Percentiles rank a stretch among this genome's conserved stretches.
Evolutionary conservation across 2,329 filamentous ascomycete genomes (phyloP).

Genomic region (Hymenoscyphus fraxineus): DNA sequence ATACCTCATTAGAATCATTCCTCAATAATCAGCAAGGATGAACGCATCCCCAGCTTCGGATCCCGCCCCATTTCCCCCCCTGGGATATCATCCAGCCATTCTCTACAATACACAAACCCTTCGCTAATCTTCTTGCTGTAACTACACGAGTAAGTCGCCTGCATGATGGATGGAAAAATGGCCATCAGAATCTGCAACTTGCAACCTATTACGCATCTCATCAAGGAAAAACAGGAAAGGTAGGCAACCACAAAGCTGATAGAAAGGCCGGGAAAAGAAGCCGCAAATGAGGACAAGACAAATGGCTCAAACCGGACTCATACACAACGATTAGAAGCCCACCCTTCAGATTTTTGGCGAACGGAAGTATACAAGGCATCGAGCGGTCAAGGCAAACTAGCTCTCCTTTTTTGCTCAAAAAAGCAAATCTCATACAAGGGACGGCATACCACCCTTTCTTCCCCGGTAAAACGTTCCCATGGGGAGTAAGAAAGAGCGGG

Average conservation of each 20-base stretch:
- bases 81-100: not conserved
- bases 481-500: not conserved
- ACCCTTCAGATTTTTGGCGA: not conserved
- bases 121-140: not conserved
- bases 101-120: not conserved
- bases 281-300: not conserved
- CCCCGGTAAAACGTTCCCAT: slow-evolving; percentile 1
- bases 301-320: not conserved
- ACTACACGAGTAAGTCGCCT: slow-evolving; percentile 1
- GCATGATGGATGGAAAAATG: not conserved
- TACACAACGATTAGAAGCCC: not conserved
- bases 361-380: not conserved
- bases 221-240: not conserved
- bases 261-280: not conserved
- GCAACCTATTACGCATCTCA: not conserved
- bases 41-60: not conserved
- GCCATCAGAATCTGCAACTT: not conserved
- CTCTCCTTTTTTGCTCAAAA: not conserved
- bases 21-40: not conserved
- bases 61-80: not conserved
- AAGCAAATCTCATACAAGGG: not conserved
- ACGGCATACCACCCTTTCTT: not conserved
- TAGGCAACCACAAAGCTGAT: not conserved
- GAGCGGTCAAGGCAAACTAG: not conserved
- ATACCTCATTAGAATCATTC: not conserved